Percentiles rank a stretch among this genome's conserved stretches.
Conservation (phyloP, 1,139 yeast genomes). For the Pichia sp. region DNA sequence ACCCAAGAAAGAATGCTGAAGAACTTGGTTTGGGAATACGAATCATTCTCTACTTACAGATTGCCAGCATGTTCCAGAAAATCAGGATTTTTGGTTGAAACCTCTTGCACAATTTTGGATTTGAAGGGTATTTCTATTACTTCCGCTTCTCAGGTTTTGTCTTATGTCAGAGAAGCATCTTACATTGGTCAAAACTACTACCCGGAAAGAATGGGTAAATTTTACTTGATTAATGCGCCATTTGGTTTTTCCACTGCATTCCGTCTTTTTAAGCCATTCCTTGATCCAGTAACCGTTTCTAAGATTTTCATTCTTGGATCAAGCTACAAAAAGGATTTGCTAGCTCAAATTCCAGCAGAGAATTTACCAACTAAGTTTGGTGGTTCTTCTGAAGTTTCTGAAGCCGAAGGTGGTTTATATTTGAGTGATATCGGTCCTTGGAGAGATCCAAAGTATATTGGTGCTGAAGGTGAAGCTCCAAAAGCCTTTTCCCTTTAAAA, state of each 20-base stretch:
- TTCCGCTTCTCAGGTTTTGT: conserved; percentile 76
- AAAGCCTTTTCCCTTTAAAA: neutral
- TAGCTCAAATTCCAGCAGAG: conserved; percentile 88
- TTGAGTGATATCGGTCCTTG: conserved; percentile 94
- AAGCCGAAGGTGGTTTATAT: conserved; percentile 70
- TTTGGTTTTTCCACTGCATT: conserved; percentile 95
- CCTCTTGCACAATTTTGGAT: conserved; percentile 93
- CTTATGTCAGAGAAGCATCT: conserved; percentile 89
- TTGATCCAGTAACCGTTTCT: conserved; percentile 97
- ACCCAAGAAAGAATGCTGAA: conserved; percentile 93
- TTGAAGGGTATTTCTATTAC: conserved; percentile 86
- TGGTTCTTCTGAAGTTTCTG: conserved; percentile 61
- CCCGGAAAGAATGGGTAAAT: conserved; percentile 99
- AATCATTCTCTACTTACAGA: conserved; percentile 73
- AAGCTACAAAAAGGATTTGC: conserved; percentile 69
- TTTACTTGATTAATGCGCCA: conserved; percentile 92
- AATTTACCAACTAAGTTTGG: conserved; percentile 90
- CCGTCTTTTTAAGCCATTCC: conserved; percentile 81
- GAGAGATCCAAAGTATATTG: conserved; percentile 81
- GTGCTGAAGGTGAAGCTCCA: conserved; percentile 85
- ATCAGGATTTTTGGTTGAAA: conserved; percentile 72
- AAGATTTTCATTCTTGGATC: conserved; percentile 85
- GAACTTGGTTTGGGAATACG: conserved; percentile 97
- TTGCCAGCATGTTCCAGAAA: conserved; percentile 92
- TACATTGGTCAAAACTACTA: conserved; percentile 92